phyloP scores from a whole-genome alignment of 371 early-diverging fungal species.

The Blakeslea trispora region DNA sequence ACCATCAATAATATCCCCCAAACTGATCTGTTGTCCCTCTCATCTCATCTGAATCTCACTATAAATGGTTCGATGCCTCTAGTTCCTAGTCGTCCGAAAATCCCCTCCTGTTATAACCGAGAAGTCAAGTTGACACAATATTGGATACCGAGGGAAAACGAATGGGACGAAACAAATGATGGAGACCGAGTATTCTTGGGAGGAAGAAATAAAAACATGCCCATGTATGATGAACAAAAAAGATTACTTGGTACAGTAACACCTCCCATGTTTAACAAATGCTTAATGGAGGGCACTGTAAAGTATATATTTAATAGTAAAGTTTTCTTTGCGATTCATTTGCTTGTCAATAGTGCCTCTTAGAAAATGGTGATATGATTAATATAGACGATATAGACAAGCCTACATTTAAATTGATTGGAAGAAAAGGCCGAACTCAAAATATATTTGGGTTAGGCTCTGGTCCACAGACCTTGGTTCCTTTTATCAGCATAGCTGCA shows the following conservation, averaged over 20 bases:
- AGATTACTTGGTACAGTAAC: slow-evolving; percentile 23
- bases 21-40: too few relatives aligned
- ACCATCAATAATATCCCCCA: too few relatives aligned
- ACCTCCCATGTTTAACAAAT: slow-evolving; percentile 23
- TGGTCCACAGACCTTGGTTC: slow-evolving; percentile 29
- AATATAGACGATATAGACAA: slow-evolving; percentile 19
- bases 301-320: too few relatives aligned
- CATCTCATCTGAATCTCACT: too few relatives aligned
- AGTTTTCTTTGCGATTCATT: too few relatives aligned
- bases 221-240: slow-evolving; percentile 7
- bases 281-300: slow-evolving; percentile 43
- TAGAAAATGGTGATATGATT: slow-evolving; percentile 34
- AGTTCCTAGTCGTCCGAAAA: background rate
- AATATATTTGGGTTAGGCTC: slow-evolving; percentile 42
- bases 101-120: slow-evolving; percentile 16
- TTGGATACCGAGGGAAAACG: slow-evolving; percentile 44
- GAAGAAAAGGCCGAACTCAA: slow-evolving; percentile 14
- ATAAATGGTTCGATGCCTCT: too few relatives aligned
- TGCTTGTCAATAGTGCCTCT: slow-evolving; percentile 31
- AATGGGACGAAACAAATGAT: slow-evolving; percentile 35
- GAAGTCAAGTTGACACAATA: slow-evolving; percentile 29
- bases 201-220: slow-evolving; percentile 3
- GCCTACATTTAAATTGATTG: slow-evolving; percentile 25
- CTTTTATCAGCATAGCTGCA: slow-evolving; percentile 38
- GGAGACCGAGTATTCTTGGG: slow-evolving; percentile 28